Evolutionary conservation across 2,329 filamentous ascomycete genomes (phyloP), one percentile per base, ranked within the genome.

Genomic region (Neonectria faginata): DNA sequence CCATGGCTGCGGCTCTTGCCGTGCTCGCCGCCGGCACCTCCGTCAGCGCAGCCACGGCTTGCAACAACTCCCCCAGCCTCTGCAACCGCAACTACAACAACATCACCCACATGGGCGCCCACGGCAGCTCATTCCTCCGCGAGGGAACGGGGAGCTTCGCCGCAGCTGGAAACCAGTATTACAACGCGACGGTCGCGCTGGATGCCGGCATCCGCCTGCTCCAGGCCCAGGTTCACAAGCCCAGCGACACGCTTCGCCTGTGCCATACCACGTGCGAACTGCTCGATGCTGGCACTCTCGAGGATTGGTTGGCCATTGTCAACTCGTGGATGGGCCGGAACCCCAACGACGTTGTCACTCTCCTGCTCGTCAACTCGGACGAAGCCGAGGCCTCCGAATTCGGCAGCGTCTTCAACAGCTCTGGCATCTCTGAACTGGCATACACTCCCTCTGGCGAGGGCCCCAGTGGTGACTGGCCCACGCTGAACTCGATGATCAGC

Each of bases 31-130:
- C 68, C 31, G 63, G 66, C 33, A 62, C 71, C 51, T 63, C 70
- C 16, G 72, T 70, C 62, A 62, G 66, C 31, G 74, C 74, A 54
- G 64, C 73, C 31, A 73, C 73, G 16, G 88, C 89, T 33, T 96
- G 93, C 86, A 96, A 96, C 81, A 95, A 95, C 83, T 93, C 91
- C 1, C 91, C 92, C 0, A 81, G 84, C 47, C 86, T 96, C 44
- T 96, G 93, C 82, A 82, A 80, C 66, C 88, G 87, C 67, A 80
- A 86, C 18, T 96, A 96, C 82, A 89, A 88, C 80, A 88, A 91
- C 70, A 86, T 96, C 71, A 94, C 92, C 3, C 86, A 94, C 77
- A 87, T 95, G 74, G 92, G 92, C 22, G 91, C 91, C 18, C 92
- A 94, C 80, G 86, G 94, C 79, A 89, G 87, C 65, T 84, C 91